A percentile compares a stretch with the other conserved stretches of the same genome.
These are phyloP conservation scores for Dendrothele bispora DNA, from an alignment of 768 basidiomycete species.

Conservation along the genomic window DNA sequence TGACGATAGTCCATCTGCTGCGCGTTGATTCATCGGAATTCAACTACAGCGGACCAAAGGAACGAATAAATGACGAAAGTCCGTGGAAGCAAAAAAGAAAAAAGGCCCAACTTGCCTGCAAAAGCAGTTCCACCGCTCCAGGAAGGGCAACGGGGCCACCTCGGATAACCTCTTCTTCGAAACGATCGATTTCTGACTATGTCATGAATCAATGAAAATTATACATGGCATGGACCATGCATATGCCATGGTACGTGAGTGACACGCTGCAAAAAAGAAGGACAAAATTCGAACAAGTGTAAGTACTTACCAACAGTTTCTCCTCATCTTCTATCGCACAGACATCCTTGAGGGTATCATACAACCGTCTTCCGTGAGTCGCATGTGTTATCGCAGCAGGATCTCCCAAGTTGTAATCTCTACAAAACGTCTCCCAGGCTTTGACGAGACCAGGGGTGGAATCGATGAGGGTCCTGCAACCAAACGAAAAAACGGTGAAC, in stretches of 20 bases:
- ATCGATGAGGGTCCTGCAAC: conserved; percentile 67
- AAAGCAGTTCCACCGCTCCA: conserved; percentile 59
- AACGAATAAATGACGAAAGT: background rate
- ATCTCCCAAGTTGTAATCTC: conserved; percentile 58
- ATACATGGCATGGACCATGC: too few relatives aligned
- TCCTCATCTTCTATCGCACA: conserved; percentile 61
- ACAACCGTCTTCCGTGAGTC: conserved; percentile 75
- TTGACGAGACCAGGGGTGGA: conserved; percentile 81
- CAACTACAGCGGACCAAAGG: conserved; percentile 17
- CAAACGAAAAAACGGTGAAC: too few relatives aligned
- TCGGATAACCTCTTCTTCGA: conserved; percentile 73
- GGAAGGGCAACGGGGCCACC: conserved; percentile 65
- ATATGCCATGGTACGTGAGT: too few relatives aligned
- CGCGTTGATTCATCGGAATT: conserved; percentile 3
- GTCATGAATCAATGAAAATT: too few relatives aligned
- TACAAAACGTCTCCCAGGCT: conserved; percentile 73
- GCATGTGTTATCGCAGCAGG: conserved; percentile 47
- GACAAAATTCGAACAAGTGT: background rate
- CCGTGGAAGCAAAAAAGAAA: background rate
- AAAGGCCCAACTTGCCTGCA: conserved; percentile 31
- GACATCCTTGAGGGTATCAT: conserved; percentile 72
- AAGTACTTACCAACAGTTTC: conserved; percentile 50
- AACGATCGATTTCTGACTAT: conserved; percentile 70
- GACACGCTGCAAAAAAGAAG: background rate
- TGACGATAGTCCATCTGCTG: conserved; percentile 80